Base-by-base conservation (phyloP, 129 eudicot genomes). In the Calendula officinalis region DNA sequence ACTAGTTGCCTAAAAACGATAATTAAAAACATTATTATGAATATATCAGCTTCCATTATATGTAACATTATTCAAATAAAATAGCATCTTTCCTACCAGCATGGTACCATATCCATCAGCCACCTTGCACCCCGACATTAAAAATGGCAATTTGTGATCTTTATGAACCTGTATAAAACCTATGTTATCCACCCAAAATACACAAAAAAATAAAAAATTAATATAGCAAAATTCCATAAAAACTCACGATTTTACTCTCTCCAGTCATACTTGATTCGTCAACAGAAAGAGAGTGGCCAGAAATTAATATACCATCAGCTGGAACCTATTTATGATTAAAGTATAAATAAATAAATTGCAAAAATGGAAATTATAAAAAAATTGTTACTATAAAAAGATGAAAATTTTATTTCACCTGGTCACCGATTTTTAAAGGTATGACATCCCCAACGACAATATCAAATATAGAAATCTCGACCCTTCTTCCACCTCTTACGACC, bases 251-350 rank as follows among this genome's bases (percentile, higher is more conserved):
- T 77, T 87, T 91, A 75, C 96, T 87, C 86, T 91, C 98, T 64
- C 98, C 98, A 7, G 98, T 91, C 98, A 91, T 91, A 73, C 96
- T 91, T 30, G 98, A 91, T 74, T 91, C 98, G 67, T 91, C 98
- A 72, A 91, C 69, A 73, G 88, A 78, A 56, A 91, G 96, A 36
- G 96, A 84, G 5, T 91, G 96, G 57, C 98, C 96, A 10, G 94
- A 84, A 43, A 91, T 70, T 44, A 91, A 37, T 47, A 91, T 70
- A 37, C 98, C 98, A 60, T 91, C 98, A 22, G 98, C 98, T 14
- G 98, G 96, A 40, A 91, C 96, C 98, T 91, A 36, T n/a, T 50
- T 13, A 60, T 56, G 4, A 67, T 7, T 41, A 1, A 69, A 43
- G 47, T 39, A 51, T 74, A 43, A 66, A 49, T 74, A 43, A 66